Percentiles rank a stretch among this genome's conserved stretches.
These are phyloP conservation scores for Parastagonospora avenae DNA, from an alignment of 2,329 filamentous ascomycete genomes.

Conservation along the genomic window DNA sequence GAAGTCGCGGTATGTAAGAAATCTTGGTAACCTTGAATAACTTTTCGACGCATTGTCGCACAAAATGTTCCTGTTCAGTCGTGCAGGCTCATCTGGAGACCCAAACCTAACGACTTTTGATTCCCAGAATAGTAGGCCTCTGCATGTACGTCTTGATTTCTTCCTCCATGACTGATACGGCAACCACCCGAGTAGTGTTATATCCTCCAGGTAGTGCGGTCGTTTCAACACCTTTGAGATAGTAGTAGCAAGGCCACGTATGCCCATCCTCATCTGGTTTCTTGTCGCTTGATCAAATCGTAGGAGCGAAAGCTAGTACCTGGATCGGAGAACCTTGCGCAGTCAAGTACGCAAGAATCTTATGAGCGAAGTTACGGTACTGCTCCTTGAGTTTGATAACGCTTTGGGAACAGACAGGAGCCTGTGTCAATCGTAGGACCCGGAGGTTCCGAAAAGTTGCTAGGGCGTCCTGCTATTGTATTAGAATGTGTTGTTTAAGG, in stretches of 20 bases:
- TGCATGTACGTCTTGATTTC: background rate
- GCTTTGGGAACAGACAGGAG: background rate
- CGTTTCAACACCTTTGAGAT: background rate
- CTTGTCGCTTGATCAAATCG: background rate
- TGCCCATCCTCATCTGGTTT: background rate
- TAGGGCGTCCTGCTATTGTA: background rate
- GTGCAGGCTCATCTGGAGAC: no score
- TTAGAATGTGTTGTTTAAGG: background rate
- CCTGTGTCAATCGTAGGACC: slow-evolving; percentile 1
- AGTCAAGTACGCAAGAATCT: background rate
- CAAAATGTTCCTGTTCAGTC: no score
- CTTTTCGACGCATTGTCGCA: no score
- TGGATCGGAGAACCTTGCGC: background rate
- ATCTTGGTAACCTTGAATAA: no score
- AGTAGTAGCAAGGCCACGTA: background rate
- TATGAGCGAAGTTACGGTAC: background rate
- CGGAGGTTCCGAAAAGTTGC: background rate
- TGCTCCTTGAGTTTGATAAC: background rate
- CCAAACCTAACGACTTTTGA: no score
- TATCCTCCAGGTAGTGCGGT: background rate
- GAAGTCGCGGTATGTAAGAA: no score
- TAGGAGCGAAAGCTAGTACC: background rate
- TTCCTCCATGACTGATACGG: background rate
- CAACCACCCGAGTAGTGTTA: background rate
- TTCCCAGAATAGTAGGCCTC: background rate